A percentile compares a stretch with the other conserved stretches of the same genome.
Evolutionary conservation across 2,329 filamentous ascomycete species (phyloP).

Genomic region (Hypocreales sp.): DNA sequence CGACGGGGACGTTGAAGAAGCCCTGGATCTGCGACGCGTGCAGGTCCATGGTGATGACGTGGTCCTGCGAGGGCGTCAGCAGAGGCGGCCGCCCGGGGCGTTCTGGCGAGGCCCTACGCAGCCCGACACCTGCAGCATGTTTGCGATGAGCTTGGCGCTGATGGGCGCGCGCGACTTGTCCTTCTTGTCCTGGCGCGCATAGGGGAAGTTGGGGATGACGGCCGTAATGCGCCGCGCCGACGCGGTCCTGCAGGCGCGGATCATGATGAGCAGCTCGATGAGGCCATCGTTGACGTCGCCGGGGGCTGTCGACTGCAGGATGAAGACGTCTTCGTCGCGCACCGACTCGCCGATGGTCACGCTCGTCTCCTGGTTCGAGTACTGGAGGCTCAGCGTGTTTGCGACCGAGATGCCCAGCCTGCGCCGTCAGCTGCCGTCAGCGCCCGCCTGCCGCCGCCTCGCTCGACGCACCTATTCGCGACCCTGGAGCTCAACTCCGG

Average conservation of each 20-base stretch:
- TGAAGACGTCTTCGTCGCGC: slow-evolving; percentile 95
- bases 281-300: slow-evolving; percentile 96
- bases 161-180: slow-evolving; percentile 77
- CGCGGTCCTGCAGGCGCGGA: slow-evolving; percentile 66
- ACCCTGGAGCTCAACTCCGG: slow-evolving; percentile 30
- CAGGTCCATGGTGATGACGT: slow-evolving; percentile 95
- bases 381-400: slow-evolving; percentile 68
- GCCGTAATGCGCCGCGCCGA: slow-evolving; percentile 81
- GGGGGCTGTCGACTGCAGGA: slow-evolving; percentile 72
- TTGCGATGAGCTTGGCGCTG: slow-evolving; percentile 32
- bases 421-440: slow-evolving; percentile 10
- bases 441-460: neutral
- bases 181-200: slow-evolving; percentile 95
- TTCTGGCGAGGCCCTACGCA: neutral
- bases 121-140: neutral
- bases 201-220: slow-evolving; percentile 91
- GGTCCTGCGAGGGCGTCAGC: slow-evolving; percentile 27
- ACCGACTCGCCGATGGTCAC: slow-evolving; percentile 94
- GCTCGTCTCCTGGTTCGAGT: slow-evolving; percentile 76
- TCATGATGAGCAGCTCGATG: slow-evolving; percentile 98
- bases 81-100: too few species aligned
- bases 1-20: slow-evolving; percentile 96
- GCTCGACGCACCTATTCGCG: slow-evolving; percentile 22
- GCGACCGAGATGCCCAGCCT: slow-evolving; percentile 65
- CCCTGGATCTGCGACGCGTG: slow-evolving; percentile 96